Percentiles rank a stretch among this genome's conserved stretches.
Evolutionary conservation across 208 protist species (phyloP).

Genomic region (Acanthamoeba quina): DNA sequence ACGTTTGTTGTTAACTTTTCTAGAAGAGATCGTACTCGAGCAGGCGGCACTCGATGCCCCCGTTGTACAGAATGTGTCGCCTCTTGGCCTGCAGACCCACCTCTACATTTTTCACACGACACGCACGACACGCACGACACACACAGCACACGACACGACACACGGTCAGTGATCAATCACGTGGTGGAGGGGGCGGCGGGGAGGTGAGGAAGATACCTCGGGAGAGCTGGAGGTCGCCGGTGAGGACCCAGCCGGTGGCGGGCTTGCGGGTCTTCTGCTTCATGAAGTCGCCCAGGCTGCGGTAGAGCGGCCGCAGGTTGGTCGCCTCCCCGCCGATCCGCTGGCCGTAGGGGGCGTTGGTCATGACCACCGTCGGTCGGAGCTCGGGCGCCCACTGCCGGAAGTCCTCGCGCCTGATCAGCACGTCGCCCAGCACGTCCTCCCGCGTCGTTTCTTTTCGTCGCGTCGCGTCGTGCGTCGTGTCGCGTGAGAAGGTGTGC

Average conservation of each 20-base stretch:
- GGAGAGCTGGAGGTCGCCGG: constrained; percentile 1
- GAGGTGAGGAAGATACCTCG: background rate
- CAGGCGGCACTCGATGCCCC: background rate
- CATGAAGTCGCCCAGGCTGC: constrained; percentile 25
- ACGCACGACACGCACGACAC: background rate
- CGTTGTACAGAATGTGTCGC: constrained; percentile 27
- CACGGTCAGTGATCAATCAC: background rate
- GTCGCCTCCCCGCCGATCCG: background rate
- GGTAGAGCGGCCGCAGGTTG: constrained; percentile 22
- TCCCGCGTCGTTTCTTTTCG: constrained; percentile 1
- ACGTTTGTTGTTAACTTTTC: no score
- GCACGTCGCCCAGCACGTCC: constrained; percentile 21
- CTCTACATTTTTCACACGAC: background rate
- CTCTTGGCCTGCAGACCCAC: constrained; percentile 23
- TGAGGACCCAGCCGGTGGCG: background rate
- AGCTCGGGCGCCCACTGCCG: background rate
- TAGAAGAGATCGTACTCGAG: constrained; percentile 28
- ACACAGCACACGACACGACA: background rate
- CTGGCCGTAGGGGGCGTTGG: constrained; percentile 41
- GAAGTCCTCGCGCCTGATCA: constrained; percentile 38
- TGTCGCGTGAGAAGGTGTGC: background rate
- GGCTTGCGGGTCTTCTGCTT: constrained; percentile 21
- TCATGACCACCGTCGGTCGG: background rate
- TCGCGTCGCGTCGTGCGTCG: background rate
- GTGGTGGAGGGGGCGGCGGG: background rate